Evolutionary conservation across 176 grass and related monocot species (phyloP).

Genomic region (Coix lacrymajobi): DNA sequence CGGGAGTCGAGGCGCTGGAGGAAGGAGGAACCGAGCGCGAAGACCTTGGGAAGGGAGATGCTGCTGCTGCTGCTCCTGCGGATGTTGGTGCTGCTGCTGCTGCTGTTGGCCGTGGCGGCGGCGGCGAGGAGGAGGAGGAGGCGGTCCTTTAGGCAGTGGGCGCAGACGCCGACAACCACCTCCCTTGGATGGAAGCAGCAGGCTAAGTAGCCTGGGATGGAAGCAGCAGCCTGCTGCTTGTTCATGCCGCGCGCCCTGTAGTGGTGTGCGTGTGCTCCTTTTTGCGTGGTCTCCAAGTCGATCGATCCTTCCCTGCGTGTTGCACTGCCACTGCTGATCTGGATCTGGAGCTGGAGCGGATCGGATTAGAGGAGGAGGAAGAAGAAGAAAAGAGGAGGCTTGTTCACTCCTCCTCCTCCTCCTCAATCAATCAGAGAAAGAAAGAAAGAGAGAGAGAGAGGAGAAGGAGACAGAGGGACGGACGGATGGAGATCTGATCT

Average conservation of each 20-base stretch:
- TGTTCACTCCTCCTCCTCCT: background rate
- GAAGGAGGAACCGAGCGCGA: constrained; percentile 70
- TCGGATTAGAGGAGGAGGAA: no score
- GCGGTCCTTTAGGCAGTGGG: constrained; percentile 71
- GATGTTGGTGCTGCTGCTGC: constrained; percentile 22
- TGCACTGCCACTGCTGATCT: no score
- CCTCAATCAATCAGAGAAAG: no score
- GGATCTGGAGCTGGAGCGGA: no score
- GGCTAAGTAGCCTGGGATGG: constrained; percentile 31
- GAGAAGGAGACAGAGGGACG: background rate
- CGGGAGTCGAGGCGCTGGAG: constrained; percentile 68
- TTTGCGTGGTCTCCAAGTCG: no score
- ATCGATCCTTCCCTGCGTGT: no score
- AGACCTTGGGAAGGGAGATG: constrained; percentile 59
- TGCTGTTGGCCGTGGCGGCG: constrained; percentile 16
- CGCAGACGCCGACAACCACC: constrained; percentile 64
- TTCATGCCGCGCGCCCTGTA: no score
- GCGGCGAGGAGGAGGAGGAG: constrained; percentile 61
- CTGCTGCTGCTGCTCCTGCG: constrained; percentile 23
- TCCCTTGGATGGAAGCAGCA: constrained; percentile 74
- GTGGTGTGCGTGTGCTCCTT: no score
- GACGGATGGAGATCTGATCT: background rate
- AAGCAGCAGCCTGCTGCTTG: constrained; percentile 44
- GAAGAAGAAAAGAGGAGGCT: background rate
- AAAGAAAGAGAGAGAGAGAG: no score